Conservation (phyloP, 768 basidiomycete species). For the Suillus weaverae region DNA sequence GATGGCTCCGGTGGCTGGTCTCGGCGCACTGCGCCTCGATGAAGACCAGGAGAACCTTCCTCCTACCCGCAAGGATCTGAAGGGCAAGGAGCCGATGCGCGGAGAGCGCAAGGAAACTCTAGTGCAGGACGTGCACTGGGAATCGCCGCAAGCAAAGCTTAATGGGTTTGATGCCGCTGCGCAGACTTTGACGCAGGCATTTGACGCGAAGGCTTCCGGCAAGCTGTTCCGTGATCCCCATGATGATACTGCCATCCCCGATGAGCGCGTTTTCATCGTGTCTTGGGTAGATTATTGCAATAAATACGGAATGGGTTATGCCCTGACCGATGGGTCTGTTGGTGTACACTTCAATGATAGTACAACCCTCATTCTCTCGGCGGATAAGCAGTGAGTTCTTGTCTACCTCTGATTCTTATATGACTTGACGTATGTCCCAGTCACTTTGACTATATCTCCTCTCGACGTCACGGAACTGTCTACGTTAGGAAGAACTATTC, state of each 20-base stretch:
- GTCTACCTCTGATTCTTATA: conserved; percentile 5
- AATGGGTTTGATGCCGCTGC: conserved; percentile 71
- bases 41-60: conserved; percentile 38
- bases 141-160: conserved; percentile 31
- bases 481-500: conserved; percentile 74
- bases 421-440: conserved; percentile 37
- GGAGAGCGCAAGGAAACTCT: conserved; percentile 23
- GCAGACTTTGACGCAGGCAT: conserved; percentile 53
- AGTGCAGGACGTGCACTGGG: conserved; percentile 20
- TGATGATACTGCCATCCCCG: conserved; percentile 50
- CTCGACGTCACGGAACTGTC: conserved; percentile 61
- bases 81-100: conserved; percentile 31
- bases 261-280: conserved; percentile 87
- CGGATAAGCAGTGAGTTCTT: conserved; percentile 76
- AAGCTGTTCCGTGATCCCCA: conserved; percentile 68
- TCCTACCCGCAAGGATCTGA: conserved; percentile 31
- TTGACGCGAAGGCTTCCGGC: conserved; percentile 64
- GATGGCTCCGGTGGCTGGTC: conserved; percentile 63
- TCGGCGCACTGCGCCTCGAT: conserved; percentile 29
- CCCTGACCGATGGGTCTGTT: conserved; percentile 91
- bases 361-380: conserved; percentile 79
- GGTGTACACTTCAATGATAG: conserved; percentile 98
- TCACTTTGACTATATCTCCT: conserved; percentile 86
- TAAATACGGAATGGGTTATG: conserved; percentile 99
- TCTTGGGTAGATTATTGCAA: conserved; percentile 99